Evolutionary conservation across 2,329 filamentous ascomycete species (phyloP).

Genomic region (Rachicladosporium sp.): DNA sequence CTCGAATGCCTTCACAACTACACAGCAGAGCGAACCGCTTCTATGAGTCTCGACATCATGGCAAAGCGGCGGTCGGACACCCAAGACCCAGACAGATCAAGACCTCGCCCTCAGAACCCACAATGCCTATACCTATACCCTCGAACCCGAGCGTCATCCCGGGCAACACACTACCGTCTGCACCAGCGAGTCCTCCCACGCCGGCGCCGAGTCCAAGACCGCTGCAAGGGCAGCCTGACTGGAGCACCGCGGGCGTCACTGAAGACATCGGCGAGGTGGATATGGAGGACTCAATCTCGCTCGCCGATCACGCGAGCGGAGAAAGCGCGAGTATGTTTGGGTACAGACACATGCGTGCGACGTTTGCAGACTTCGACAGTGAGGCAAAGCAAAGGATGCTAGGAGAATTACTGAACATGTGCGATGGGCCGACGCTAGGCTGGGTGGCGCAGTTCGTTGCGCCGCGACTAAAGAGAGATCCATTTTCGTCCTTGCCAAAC

Average conservation of each 20-base stretch:
- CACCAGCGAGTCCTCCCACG: constrained; percentile 54
- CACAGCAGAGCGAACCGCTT: constrained; percentile 18
- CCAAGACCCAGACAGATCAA: constrained; percentile 34
- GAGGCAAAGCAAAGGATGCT: constrained; percentile 69
- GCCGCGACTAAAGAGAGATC: constrained; percentile 88
- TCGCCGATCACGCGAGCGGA: constrained; percentile 13
- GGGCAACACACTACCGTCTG: constrained; percentile 50
- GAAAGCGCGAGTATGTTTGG: constrained; percentile 18
- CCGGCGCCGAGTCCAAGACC: constrained; percentile 55
- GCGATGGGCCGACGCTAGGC: constrained; percentile 87
- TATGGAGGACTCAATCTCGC: constrained; percentile 10
- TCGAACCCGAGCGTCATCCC: constrained; percentile 39
- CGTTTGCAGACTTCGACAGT: constrained; percentile 67
- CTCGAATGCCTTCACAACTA: constrained; percentile 20
- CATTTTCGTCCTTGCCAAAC: constrained; percentile 81
- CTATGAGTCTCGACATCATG: constrained; percentile 13
- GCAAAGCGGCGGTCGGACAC: constrained; percentile 27
- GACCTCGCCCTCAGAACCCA: constrained; percentile 24
- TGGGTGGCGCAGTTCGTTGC: constrained; percentile 95
- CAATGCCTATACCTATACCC: constrained; percentile 33
- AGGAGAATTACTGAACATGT: constrained; percentile 81
- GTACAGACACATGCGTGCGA: constrained; percentile 62
- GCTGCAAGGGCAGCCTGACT: constrained; percentile 53
- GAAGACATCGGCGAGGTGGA: constrained; percentile 58
- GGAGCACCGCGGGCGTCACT: constrained; percentile 65